Conservation (phyloP, 2,329 filamentous ascomycete genomes). For the Rutstroemia sp. region DNA sequence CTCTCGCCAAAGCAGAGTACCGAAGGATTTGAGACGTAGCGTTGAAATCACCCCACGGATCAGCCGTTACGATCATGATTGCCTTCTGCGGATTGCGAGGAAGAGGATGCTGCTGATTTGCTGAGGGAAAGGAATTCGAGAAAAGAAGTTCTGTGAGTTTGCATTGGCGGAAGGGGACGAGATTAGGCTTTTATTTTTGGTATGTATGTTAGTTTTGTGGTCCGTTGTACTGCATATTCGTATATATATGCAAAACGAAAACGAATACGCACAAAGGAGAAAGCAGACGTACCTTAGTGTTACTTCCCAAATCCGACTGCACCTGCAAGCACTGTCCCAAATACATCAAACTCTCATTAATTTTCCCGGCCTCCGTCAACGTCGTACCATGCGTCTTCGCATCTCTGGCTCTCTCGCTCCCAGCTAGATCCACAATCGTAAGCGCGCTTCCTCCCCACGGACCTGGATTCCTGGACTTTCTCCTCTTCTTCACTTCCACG, state of each 20-base stretch:
- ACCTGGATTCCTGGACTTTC: constrained; percentile 41
- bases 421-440: constrained; percentile 86
- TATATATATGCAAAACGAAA: too few species aligned
- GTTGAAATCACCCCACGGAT: constrained; percentile 90
- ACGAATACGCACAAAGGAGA: not conserved
- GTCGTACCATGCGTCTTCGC: constrained; percentile 92
- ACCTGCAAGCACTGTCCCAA: constrained; percentile 94
- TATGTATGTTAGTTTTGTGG: constrained; percentile 4
- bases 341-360: constrained; percentile 98
- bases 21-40: constrained; percentile 92
- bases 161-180: constrained; percentile 75
- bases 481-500: constrained; percentile 84
- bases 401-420: constrained; percentile 85
- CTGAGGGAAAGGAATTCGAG: constrained; percentile 68
- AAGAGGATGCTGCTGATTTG: constrained; percentile 3
- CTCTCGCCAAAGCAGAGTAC: constrained; percentile 86
- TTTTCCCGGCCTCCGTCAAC: constrained; percentile 91
- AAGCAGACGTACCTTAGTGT: constrained; percentile 55
- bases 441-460: constrained; percentile 72
- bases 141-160: constrained; percentile 81
- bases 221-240: not conserved
- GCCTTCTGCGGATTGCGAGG: constrained; percentile 68
- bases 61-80: constrained; percentile 94
- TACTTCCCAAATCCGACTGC: constrained; percentile 72
- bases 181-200: constrained; percentile 46